Percentiles rank a stretch among this genome's conserved stretches.
Conservation (phyloP, 2,329 filamentous ascomycete species). For the Neonectria faginata region DNA sequence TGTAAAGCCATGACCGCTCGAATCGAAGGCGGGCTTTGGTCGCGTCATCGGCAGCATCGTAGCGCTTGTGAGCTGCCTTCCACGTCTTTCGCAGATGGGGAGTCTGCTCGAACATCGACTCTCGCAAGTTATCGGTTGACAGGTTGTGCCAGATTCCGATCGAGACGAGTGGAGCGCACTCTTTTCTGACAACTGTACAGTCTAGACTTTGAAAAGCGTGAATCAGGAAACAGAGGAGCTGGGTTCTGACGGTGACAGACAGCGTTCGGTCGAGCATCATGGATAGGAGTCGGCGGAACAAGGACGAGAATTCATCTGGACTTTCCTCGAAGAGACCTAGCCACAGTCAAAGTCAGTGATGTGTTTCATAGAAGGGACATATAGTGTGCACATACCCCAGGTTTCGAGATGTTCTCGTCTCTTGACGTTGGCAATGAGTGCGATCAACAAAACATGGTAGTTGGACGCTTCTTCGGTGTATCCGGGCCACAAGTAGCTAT, state of each 20-base stretch:
- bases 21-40: conserved; percentile 86
- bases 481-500: conserved; percentile 91
- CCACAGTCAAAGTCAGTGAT: conserved; percentile 31
- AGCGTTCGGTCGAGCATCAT: conserved; percentile 82
- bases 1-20: conserved; percentile 93
- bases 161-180: conserved; percentile 94
- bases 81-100: conserved; percentile 88
- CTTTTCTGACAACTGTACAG: conserved; percentile 87
- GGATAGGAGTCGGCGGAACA: conserved; percentile 91
- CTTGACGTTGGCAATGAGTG: conserved; percentile 88
- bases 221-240: conserved; percentile 91
- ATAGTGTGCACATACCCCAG: conserved; percentile 72
- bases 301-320: conserved; percentile 83
- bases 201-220: conserved; percentile 95
- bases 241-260: conserved; percentile 75
- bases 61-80: conserved; percentile 87
- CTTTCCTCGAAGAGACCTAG: conserved; percentile 80
- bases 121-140: conserved; percentile 79
- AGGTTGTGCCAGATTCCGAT: conserved; percentile 97
- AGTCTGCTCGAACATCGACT: conserved; percentile 77
- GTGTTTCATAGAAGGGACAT: neutral
- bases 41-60: conserved; percentile 84
- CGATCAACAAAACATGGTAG: conserved; percentile 88
- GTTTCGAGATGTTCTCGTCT: conserved; percentile 85
- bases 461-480: conserved; percentile 92